phyloP scores from a whole-genome alignment of 148 eudicot species.

The Chenopodium berlandieri region DNA sequence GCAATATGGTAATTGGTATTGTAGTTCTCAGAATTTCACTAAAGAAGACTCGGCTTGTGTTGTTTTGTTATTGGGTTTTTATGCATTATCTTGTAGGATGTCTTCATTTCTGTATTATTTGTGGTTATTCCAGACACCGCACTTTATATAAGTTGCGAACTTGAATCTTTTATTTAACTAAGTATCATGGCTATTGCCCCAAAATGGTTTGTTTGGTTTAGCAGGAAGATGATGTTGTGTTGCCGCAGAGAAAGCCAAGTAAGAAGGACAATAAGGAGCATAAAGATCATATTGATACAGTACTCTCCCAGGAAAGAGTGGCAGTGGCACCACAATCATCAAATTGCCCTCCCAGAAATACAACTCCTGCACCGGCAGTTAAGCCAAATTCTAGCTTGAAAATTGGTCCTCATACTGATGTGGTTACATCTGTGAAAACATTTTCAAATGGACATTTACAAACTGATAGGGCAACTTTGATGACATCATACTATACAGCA shows the following conservation, averaged over 20 bases:
- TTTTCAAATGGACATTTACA: slow-evolving; percentile 33
- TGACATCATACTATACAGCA: slow-evolving; percentile 31
- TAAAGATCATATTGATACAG: slow-evolving; percentile 34
- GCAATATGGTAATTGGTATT: not conserved
- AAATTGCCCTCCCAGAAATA: slow-evolving; percentile 47
- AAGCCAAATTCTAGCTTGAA: slow-evolving; percentile 39
- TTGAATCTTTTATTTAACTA: not conserved
- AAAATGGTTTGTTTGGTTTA: slow-evolving; percentile 11
- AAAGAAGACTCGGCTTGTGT: not conserved
- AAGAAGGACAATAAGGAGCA: slow-evolving; percentile 43
- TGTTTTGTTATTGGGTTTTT: not conserved
- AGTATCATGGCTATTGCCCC: not conserved
- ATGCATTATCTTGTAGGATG: not conserved
- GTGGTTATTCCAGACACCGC: not conserved
- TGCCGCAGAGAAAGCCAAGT: slow-evolving; percentile 43
- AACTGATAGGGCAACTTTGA: slow-evolving; percentile 31
- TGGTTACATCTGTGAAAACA: slow-evolving; percentile 38
- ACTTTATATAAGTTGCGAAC: not conserved
- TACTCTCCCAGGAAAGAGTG: slow-evolving; percentile 34
- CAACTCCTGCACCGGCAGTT: slow-evolving; percentile 15
- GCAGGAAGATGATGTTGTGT: slow-evolving; percentile 49
- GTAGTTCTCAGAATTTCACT: not conserved
- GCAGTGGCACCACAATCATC: slow-evolving; percentile 30
- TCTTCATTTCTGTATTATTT: not conserved
- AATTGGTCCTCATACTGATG: slow-evolving; percentile 20